Evolutionary conservation across 1,284 basidiomycete species (phyloP).

Genomic region (Omphalotus olearius): DNA sequence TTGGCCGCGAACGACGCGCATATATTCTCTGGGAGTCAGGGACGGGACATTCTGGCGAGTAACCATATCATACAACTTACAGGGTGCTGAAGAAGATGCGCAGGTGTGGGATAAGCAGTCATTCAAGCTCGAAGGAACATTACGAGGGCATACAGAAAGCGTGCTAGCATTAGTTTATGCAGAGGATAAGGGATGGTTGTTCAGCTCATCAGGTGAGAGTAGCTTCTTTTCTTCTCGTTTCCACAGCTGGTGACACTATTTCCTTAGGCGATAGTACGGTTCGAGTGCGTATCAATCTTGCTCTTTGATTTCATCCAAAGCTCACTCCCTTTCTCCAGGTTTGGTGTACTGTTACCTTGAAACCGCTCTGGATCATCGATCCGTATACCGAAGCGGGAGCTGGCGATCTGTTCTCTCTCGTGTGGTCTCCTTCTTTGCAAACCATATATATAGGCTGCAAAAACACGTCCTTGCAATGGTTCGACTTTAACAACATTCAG

Average conservation of each 20-base stretch:
- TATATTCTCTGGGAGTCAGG: conserved; percentile 85
- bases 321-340: conserved; percentile 43
- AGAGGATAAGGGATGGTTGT: conserved; percentile 75
- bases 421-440: conserved; percentile 69
- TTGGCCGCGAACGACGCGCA: conserved; percentile 68
- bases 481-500: conserved; percentile 43
- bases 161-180: conserved; percentile 83
- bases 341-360: conserved; percentile 77
- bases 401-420: conserved; percentile 88
- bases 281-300: conserved; percentile 45
- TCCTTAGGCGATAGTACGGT: conserved; percentile 78
- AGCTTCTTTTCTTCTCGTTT: background rate
- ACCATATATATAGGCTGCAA: conserved; percentile 89
- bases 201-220: conserved; percentile 73
- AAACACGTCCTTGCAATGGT: conserved; percentile 87
- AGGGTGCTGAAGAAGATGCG: too few species aligned
- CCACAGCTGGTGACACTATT: conserved; percentile 6
- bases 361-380: conserved; percentile 73
- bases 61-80: background rate
- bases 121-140: conserved; percentile 64
- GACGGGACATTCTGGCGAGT: conserved; percentile 70
- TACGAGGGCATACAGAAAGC: conserved; percentile 84
- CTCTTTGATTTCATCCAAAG: conserved; percentile 2
- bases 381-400: conserved; percentile 83
- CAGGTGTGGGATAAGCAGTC: conserved; percentile 65